These are phyloP conservation scores for Ophiostoma angusticollis DNA, from an alignment of 2,329 filamentous ascomycete species.

Conservation along the genomic window DNA sequence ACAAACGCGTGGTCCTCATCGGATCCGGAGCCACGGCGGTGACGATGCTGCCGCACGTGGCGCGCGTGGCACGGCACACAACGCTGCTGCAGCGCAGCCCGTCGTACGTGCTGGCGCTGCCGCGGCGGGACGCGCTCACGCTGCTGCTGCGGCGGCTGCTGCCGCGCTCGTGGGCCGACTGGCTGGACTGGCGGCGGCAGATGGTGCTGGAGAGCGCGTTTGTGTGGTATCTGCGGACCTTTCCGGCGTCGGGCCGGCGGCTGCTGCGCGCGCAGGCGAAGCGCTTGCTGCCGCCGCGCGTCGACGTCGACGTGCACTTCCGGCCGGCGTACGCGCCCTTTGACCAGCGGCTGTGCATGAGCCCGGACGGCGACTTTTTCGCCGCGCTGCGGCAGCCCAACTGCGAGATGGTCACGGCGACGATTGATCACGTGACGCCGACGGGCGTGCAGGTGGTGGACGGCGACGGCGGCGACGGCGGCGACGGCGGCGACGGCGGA, in stretches of 20 bases:
- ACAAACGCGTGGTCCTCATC: conserved; percentile 59
- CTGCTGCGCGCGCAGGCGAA: conserved; percentile 34
- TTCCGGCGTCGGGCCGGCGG: conserved; percentile 35
- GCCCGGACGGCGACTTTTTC: conserved; percentile 42
- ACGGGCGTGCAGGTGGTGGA: conserved; percentile 29
- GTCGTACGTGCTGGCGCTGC: conserved; percentile 49
- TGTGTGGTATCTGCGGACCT: conserved; percentile 37
- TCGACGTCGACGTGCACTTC: conserved; percentile 50
- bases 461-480: conserved; percentile 10
- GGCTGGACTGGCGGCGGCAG: conserved; percentile 35
- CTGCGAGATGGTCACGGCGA: conserved; percentile 30
- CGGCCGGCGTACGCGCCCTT: conserved; percentile 52
- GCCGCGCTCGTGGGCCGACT: conserved; percentile 33
- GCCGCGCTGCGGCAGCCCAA: conserved; percentile 25
- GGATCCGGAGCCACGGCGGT: conserved; percentile 70
- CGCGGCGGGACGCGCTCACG: conserved; percentile 27
- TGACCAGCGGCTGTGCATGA: conserved; percentile 65
- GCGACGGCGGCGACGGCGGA: no score
- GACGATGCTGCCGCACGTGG: conserved; percentile 60
- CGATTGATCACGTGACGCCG: conserved; percentile 32
- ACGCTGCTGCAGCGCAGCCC: conserved; percentile 77
- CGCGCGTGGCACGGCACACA: conserved; percentile 49
- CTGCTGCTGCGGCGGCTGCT: conserved; percentile 28
- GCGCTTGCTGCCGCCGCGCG: conserved; percentile 37
- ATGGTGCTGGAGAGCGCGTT: conserved; percentile 34